Base-by-base conservation (phyloP, 345 rosid species). In the Salix viminalis region DNA sequence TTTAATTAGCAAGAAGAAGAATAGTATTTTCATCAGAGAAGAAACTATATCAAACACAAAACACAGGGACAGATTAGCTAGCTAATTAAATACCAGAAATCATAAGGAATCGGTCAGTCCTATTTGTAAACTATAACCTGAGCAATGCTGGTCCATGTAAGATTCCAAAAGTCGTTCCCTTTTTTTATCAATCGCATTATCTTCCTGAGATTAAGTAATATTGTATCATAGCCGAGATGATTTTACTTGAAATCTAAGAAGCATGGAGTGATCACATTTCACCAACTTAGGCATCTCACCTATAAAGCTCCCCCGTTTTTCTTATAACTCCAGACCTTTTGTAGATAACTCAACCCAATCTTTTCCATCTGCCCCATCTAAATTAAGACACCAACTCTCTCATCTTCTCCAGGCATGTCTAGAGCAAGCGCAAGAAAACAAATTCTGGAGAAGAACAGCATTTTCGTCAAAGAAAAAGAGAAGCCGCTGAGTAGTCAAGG, bases 271-370 rank as follows among this genome's bases (percentile, higher is more conserved):
- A 64, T 42, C 87, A 89, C 94, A 82, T 67, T 81, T 84, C 90
- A 91, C 91, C 98, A 85, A 92, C 91, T 88, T 81, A 61, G 78
- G 71, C 77, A 60, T 67, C 44, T 46, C 75, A 42, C 66, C 64
- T 60, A 23, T 64, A 67, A 52, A 74, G 41, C 42, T 19, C 28
- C 65, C 37, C 32, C 26, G 8, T 39, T 34, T 64, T 71, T 71
- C 69, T 75, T 69, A 50, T 78, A 73, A 58, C 77, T 54, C 74
- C 21, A 50, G 12, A 62, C 56, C 65, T 72, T 69, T 66, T 71
- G 75, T n/a, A 58, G 80, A 66, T 58, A 60, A 23, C 66, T 61
- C 62, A 67, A 24, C 67, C 52, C 61, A 67, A 74, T 24, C 18
- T 54, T 79, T 32, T 62, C 28, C 44, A 74, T 77, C 84, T 67